Evolutionary conservation across 2,329 filamentous ascomycete species (phyloP).

Genomic region (Exophiala spinifera): DNA sequence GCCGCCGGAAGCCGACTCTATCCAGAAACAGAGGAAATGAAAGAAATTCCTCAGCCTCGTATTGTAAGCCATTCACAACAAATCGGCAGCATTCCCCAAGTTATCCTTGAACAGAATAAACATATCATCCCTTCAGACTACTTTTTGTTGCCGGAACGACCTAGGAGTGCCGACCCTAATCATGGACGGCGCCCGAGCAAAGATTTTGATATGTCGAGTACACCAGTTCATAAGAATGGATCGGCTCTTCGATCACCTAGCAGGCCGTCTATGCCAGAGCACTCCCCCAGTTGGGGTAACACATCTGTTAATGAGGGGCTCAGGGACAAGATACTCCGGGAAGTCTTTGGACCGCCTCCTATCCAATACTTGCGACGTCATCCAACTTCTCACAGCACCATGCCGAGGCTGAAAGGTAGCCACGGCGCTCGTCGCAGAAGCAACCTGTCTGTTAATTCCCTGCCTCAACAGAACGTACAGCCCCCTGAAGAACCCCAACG

Average conservation of each 20-base stretch:
- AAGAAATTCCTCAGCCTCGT: constrained; percentile 39
- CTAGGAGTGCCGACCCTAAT: constrained; percentile 36
- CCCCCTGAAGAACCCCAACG: constrained; percentile 18
- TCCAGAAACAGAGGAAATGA: background rate
- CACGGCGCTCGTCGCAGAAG: constrained; percentile 33
- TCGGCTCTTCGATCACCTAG: constrained; percentile 1
- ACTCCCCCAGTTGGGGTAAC: constrained; percentile 71
- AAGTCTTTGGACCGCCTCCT: constrained; percentile 81
- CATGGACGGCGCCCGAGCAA: constrained; percentile 25
- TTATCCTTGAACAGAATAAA: constrained; percentile 89
- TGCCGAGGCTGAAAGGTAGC: constrained; percentile 48
- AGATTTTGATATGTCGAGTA: constrained; percentile 7
- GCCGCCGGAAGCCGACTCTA: background rate
- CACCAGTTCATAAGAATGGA: background rate
- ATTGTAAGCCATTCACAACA: constrained; percentile 74
- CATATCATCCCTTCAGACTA: constrained; percentile 88
- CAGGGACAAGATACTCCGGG: constrained; percentile 86
- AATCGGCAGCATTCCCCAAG: constrained; percentile 73
- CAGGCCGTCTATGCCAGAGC: constrained; percentile 42
- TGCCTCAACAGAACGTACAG: constrained; percentile 8
- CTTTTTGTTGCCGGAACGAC: constrained; percentile 59
- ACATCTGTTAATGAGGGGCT: constrained; percentile 86
- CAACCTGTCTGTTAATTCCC: constrained; percentile 33
- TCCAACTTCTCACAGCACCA: constrained; percentile 58
- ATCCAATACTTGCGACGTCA: constrained; percentile 76